Base-by-base conservation (phyloP, 225 moss, liverwort and hornwort genomes). In the Ulota crispa region DNA sequence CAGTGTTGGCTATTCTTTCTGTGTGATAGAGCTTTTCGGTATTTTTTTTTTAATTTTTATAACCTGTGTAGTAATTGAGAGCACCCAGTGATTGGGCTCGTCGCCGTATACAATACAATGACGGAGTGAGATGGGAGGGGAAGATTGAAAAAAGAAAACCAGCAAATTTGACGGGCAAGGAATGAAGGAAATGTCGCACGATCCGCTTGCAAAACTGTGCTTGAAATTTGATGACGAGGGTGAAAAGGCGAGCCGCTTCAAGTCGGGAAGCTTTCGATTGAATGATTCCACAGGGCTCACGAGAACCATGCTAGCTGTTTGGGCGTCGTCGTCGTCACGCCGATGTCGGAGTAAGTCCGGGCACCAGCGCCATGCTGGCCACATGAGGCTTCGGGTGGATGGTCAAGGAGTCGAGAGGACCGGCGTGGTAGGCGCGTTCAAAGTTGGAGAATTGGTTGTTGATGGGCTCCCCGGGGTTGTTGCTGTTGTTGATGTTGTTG, bases 321-420 rank as follows among this genome's bases (percentile, higher is more conserved):
- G 16, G 16, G 50, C n/a, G n/a, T 4, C 6, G 50, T 50, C 50
- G 57, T 82, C 50, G 69, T 87, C 84, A 94, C 55, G 94, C 96
- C 72, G 94, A 93, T 72, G 93, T 96, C 57, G 96, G 94, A 78
- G 92, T 93, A 54, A 91, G 92, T 73, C 93, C 94, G 9, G 92
- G 83, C 76, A 93, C 91, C 37, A 92, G 84, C 68, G 94, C 83
- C 87, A 96, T 86, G 83, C 87, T 85, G 34, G 79, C 74, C 21
- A 92, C 92, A 74, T 92, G 93, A 15, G 92, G 87, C 89, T 94
- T 94, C 76, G 85, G 81, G 78, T 90, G 93, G 72, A 83, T 86
- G 71, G 83, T 70, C 65, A 95, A 64, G 28, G 93, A 75, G 70
- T 93, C 95, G 2, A 90, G 86, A 60, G 92, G 76, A n/a, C 75